Conservation (phyloP, 1,284 basidiomycete genomes). For the Cerioporus squamosus region DNA sequence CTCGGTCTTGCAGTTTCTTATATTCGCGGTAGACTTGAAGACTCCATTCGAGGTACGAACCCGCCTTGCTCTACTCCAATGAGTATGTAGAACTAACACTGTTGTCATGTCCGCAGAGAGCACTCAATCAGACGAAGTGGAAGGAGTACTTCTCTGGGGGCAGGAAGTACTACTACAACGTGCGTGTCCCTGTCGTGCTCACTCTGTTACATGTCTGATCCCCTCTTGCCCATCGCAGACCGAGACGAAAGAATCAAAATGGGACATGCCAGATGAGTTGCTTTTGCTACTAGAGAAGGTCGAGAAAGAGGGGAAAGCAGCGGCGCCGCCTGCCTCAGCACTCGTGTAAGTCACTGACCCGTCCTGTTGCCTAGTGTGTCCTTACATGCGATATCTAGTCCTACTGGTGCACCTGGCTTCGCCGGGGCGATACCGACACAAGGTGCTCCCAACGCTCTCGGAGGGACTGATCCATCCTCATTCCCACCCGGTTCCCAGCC, state of each 20-base stretch:
- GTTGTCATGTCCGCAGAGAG: constrained; percentile 54
- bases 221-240: constrained; percentile 49
- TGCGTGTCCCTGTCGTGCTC: constrained; percentile 38
- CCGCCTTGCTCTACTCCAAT: too few relatives aligned
- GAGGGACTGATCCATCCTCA: constrained; percentile 39
- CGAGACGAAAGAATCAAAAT: constrained; percentile 88
- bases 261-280: constrained; percentile 93
- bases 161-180: constrained; percentile 92
- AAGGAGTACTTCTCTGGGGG: constrained; percentile 92
- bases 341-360: constrained; percentile 25
- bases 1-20: constrained; percentile 6
- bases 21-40: constrained; percentile 60
- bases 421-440: constrained; percentile 28
- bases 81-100: too few relatives aligned
- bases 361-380: not conserved
- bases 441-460: constrained; percentile 39
- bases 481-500: constrained; percentile 36
- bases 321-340: constrained; percentile 33
- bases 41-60: constrained; percentile 80
- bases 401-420: constrained; percentile 23
- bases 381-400: constrained; percentile 3
- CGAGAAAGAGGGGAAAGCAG: constrained; percentile 66
- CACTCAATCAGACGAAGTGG: constrained; percentile 88
- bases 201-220: not conserved
- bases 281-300: constrained; percentile 81